These are phyloP conservation scores for Macadamia integrifolia DNA, from an alignment of 164 flowering plant species.

Conservation along the genomic window DNA sequence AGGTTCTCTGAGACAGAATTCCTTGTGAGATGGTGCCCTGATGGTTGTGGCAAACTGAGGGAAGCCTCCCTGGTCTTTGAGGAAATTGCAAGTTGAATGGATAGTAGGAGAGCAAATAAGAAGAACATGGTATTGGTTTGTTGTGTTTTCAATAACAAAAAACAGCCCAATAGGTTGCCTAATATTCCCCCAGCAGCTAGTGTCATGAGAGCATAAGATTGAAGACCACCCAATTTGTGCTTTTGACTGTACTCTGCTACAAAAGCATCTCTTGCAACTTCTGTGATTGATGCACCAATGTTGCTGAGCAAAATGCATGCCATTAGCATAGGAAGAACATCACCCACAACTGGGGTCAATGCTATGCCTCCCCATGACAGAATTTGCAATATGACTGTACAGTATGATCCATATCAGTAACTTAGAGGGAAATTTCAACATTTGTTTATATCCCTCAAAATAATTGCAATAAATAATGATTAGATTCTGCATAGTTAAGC, in stretches of 20 bases:
- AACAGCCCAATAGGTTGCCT: conserved; percentile 76
- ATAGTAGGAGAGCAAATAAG: conserved; percentile 41
- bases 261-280: conserved; percentile 87
- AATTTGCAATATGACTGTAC: conserved; percentile 67
- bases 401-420: conserved; percentile 18
- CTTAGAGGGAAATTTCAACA: not conserved
- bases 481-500: not conserved
- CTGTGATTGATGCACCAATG: conserved; percentile 82
- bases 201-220: conserved; percentile 81
- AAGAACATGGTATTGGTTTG: conserved; percentile 57
- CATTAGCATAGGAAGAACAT: conserved; percentile 50
- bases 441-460: not conserved
- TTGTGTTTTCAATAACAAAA: conserved; percentile 37
- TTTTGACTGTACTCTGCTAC: conserved; percentile 72
- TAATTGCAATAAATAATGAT: no score
- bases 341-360: conserved; percentile 39
- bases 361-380: conserved; percentile 78
- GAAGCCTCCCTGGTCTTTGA: conserved; percentile 52
- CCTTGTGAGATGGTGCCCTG: conserved; percentile 12
- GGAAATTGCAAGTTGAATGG: conserved; percentile 52
- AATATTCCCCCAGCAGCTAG: conserved; percentile 69
- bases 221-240: conserved; percentile 52
- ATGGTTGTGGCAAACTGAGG: conserved; percentile 34
- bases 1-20: conserved; percentile 35
- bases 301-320: conserved; percentile 69